Percentiles rank a stretch among this genome's conserved stretches.
These are phyloP conservation scores for Rhizomucor pusillus DNA, from an alignment of 371 early-diverging fungal genomes.

Conservation along the genomic window DNA sequence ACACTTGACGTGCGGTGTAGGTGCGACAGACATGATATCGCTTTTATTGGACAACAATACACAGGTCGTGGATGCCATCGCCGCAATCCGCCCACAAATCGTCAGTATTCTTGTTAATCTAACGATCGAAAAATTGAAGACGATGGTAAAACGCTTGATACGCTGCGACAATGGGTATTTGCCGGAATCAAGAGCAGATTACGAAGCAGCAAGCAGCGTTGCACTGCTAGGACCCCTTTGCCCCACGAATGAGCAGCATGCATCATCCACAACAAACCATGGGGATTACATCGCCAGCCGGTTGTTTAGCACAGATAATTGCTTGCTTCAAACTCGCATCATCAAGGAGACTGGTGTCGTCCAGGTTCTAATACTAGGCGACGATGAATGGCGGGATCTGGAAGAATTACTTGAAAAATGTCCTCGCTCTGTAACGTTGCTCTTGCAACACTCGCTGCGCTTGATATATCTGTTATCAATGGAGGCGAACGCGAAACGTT, in stretches of 20 bases:
- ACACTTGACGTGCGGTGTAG: conserved; percentile 26
- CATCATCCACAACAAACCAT: conserved; percentile 9
- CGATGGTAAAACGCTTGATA: conserved; percentile 1
- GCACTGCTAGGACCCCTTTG: conserved; percentile 21
- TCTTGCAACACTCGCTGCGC: conserved; percentile 19
- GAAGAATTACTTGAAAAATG: conserved; percentile 9
- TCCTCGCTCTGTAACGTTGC: conserved; percentile 6
- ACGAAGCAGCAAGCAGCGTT: conserved; percentile 14
- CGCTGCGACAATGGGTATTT: neutral
- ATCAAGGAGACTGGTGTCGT: conserved; percentile 9
- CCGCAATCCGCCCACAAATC: conserved; percentile 9
- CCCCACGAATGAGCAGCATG: conserved; percentile 5
- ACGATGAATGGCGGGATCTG: conserved; percentile 21
- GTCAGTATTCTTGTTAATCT: conserved; percentile 11
- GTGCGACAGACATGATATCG: conserved; percentile 29
- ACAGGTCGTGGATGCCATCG: conserved; percentile 11
- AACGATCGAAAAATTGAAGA: conserved; percentile 5
- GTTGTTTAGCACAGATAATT: conserved; percentile 7
- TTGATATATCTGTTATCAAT: conserved; percentile 23
- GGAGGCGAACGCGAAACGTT: conserved; percentile 13
- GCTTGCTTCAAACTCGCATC: conserved; percentile 17
- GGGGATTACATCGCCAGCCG: conserved; percentile 15
- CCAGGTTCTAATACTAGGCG: conserved; percentile 14
- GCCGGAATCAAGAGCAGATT: conserved; percentile 7
- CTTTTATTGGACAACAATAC: conserved; percentile 17